Percentiles rank a stretch among this genome's conserved stretches.
These are phyloP conservation scores for Xerocomus spinulosus DNA, from an alignment of 768 basidiomycete genomes.

Conservation along the genomic window DNA sequence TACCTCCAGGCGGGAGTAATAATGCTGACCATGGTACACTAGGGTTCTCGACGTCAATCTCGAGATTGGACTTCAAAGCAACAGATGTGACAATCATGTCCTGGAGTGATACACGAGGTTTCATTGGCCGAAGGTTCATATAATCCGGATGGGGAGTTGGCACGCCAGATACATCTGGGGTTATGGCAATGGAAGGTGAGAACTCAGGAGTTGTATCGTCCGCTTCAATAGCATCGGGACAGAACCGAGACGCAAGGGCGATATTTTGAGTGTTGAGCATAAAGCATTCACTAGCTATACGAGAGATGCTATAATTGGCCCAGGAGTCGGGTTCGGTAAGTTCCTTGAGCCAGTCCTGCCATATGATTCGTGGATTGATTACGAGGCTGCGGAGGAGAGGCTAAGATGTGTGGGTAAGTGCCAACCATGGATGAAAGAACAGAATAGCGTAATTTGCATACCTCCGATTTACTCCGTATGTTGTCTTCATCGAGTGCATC, in stretches of 20 bases:
- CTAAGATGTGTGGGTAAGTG: conserved; percentile 33
- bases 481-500: conserved; percentile 62
- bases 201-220: conserved; percentile 2
- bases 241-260: conserved; percentile 41
- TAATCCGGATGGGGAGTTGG: conserved; percentile 33
- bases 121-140: conserved; percentile 31
- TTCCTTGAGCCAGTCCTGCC: conserved; percentile 60
- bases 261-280: conserved; percentile 63
- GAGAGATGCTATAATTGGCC: conserved; percentile 56
- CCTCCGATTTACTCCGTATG: conserved; percentile 71
- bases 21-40: conserved; percentile 47
- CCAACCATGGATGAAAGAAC: neutral
- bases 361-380: conserved; percentile 70
- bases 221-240: neutral
- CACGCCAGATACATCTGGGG: conserved; percentile 20
- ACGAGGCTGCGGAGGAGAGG: conserved; percentile 64
- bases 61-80: conserved; percentile 65
- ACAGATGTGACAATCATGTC: conserved; percentile 73
- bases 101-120: conserved; percentile 53
- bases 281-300: conserved; percentile 61
- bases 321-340: conserved; percentile 62
- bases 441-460: conserved; percentile 27
- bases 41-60: conserved; percentile 55
- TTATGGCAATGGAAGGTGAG: conserved; percentile 9
- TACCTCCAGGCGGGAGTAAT: conserved; percentile 37